A percentile compares a stretch with the other conserved stretches of the same genome.
Conservation (phyloP, 305 asterid genomes). For the Fraxinus nigra region DNA sequence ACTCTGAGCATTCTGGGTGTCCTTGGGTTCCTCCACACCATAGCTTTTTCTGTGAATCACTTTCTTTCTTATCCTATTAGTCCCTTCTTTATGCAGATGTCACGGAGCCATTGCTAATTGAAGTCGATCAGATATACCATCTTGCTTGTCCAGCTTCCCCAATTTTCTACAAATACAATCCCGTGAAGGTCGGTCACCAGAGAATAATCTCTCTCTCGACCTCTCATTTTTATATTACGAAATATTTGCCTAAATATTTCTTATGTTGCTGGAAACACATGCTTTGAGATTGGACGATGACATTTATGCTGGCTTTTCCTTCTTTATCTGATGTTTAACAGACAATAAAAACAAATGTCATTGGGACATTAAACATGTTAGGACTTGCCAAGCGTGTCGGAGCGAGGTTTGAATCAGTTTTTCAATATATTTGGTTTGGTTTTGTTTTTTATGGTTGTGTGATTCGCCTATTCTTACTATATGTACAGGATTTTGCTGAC, state of each 20-base stretch:
- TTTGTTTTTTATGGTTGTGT: not conserved
- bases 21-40: not conserved
- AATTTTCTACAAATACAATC: conserved; percentile 50
- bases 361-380: conserved; percentile 50
- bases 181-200: conserved; percentile 38
- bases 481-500: conserved; percentile 38
- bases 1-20: not conserved
- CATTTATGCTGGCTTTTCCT: not conserved
- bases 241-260: not conserved
- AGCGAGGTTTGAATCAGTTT: conserved; percentile 38
- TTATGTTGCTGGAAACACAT: not conserved
- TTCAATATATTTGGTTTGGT: not conserved
- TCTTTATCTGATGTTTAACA: conserved; percentile 3
- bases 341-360: conserved; percentile 55
- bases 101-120: conserved; percentile 76
- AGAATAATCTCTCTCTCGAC: not conserved
- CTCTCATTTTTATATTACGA: not conserved
- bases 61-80: not conserved
- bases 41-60: not conserved
- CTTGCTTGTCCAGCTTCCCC: conserved; percentile 99
- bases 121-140: conserved; percentile 95
- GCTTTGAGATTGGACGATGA: not conserved
- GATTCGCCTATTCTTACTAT: not conserved
- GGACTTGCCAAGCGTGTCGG: conserved; percentile 56
- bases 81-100: conserved; percentile 32